A percentile compares a stretch with the other conserved stretches of the same genome.
Evolutionary conservation across 371 early-diverging fungal genomes (phyloP).

Genomic region (Mucor racemosus): DNA sequence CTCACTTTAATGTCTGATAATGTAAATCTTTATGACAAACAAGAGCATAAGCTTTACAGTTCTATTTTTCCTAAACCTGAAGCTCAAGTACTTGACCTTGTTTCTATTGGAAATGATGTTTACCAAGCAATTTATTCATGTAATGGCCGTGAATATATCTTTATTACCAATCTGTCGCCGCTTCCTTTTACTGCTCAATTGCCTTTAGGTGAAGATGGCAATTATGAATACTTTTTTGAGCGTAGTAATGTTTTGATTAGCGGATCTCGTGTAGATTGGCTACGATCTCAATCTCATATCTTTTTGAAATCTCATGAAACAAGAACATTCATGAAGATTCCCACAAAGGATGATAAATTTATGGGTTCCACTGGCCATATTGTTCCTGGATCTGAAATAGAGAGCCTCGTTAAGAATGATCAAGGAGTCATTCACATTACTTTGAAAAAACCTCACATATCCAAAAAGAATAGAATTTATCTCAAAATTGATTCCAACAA

Average conservation of each 20-base stretch:
- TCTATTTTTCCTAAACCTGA: conserved; percentile 52
- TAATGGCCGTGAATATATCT: conserved; percentile 35
- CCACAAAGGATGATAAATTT: conserved; percentile 18
- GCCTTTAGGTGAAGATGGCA: conserved; percentile 21
- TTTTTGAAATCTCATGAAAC: conserved; percentile 46
- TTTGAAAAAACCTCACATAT: conserved; percentile 16
- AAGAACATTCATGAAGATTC: conserved; percentile 44
- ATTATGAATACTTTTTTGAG: conserved; percentile 35
- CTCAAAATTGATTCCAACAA: conserved; percentile 17
- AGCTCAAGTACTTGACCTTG: conserved; percentile 38
- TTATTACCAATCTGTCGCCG: conserved; percentile 53
- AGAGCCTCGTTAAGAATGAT: neutral
- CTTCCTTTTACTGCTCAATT: conserved; percentile 33
- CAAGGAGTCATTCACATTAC: conserved; percentile 22
- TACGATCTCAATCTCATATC: conserved; percentile 31
- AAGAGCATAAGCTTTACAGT: conserved; percentile 45
- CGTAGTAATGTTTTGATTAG: conserved; percentile 14
- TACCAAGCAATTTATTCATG: conserved; percentile 17
- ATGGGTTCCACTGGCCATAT: conserved; percentile 51
- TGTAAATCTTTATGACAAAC: conserved; percentile 38
- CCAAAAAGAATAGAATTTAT: conserved; percentile 15
- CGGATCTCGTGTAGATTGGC: conserved; percentile 17
- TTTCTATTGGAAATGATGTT: conserved; percentile 32
- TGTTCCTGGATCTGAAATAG: conserved; percentile 51
- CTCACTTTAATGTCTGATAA: conserved; percentile 62